A percentile compares a stretch with the other conserved stretches of the same genome.
These are phyloP conservation scores for Herpotrichia juniperi DNA, from an alignment of 2,329 filamentous ascomycete genomes.

Conservation along the genomic window DNA sequence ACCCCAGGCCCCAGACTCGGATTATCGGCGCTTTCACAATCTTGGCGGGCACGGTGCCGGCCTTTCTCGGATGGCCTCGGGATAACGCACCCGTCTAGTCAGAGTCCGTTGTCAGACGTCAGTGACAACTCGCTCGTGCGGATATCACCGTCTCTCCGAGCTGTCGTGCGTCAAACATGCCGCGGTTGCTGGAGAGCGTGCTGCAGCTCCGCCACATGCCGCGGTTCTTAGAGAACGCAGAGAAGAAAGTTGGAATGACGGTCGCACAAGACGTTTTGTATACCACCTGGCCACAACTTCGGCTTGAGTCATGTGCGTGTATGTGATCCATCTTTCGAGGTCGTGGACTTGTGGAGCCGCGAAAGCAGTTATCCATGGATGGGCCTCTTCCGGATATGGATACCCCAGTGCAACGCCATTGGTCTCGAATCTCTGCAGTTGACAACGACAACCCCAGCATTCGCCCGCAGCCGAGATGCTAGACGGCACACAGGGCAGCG, in stretches of 20 bases:
- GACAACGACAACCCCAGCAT: conserved; percentile 10
- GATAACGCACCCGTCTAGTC: conserved; percentile 26
- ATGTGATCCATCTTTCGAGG: not conserved
- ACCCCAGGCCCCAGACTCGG: conserved; percentile 47
- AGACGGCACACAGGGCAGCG: conserved; percentile 19
- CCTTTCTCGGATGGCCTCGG: conserved; percentile 41
- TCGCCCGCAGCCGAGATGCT: conserved; percentile 20
- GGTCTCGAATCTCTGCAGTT: conserved; percentile 20
- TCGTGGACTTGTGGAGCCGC: not conserved
- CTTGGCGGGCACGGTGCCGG: conserved; percentile 34
- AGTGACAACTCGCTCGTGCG: conserved; percentile 22
- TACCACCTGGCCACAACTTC: not conserved
- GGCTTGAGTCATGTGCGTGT: conserved; percentile 2
- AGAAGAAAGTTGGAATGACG: not conserved
- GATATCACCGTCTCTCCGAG: conserved; percentile 3
- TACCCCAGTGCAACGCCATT: conserved; percentile 31
- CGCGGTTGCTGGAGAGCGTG: conserved; percentile 20
- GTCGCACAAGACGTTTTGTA: not conserved
- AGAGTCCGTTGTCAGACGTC: conserved; percentile 27
- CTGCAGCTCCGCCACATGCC: not conserved
- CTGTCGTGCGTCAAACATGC: conserved; percentile 16
- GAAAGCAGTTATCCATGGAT: not conserved
- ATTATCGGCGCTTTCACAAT: conserved; percentile 33
- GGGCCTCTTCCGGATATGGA: conserved; percentile 28
- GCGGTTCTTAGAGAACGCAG: not conserved